These are phyloP conservation scores for Dissophora ornata DNA, from an alignment of 192 early-diverging fungal genomes.

Conservation along the genomic window DNA sequence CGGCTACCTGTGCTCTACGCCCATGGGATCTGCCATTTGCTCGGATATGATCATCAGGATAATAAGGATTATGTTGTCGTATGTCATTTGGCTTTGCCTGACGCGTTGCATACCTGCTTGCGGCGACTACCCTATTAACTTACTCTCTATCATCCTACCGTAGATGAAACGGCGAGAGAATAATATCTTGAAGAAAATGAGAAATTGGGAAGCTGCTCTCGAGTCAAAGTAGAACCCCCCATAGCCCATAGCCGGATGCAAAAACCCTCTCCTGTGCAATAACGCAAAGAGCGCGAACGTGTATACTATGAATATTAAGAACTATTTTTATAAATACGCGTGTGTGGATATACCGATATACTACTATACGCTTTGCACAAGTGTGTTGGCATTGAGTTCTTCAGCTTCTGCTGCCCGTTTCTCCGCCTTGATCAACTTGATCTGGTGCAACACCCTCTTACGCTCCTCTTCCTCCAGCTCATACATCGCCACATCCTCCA, in stretches of 20 bases:
- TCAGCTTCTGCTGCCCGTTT: conserved; percentile 30
- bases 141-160: too few relatives aligned
- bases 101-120: background rate
- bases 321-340: too few relatives aligned
- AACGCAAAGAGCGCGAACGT: too few relatives aligned
- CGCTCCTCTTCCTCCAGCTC: conserved; percentile 48
- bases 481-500: conserved; percentile 50
- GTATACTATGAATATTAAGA: conserved; percentile 3
- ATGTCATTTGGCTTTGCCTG: background rate
- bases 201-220: conserved; percentile 14
- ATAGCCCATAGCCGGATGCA: background rate
- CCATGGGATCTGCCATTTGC: conserved; percentile 75
- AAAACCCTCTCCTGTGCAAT: too few relatives aligned
- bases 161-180: conserved; percentile 47
- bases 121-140: too few relatives aligned
- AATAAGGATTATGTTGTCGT: conserved; percentile 58
- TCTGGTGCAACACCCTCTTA: conserved; percentile 26
- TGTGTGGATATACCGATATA: too few relatives aligned
- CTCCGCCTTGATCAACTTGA: conserved; percentile 42
- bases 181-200: conserved; percentile 28
- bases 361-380: background rate
- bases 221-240: background rate
- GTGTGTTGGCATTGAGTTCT: conserved; percentile 20
- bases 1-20: conserved; percentile 68
- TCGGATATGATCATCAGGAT: conserved; percentile 73